phyloP scores from a whole-genome alignment of 2,329 filamentous ascomycete species.

The Trichophyton schoenleinii region DNA sequence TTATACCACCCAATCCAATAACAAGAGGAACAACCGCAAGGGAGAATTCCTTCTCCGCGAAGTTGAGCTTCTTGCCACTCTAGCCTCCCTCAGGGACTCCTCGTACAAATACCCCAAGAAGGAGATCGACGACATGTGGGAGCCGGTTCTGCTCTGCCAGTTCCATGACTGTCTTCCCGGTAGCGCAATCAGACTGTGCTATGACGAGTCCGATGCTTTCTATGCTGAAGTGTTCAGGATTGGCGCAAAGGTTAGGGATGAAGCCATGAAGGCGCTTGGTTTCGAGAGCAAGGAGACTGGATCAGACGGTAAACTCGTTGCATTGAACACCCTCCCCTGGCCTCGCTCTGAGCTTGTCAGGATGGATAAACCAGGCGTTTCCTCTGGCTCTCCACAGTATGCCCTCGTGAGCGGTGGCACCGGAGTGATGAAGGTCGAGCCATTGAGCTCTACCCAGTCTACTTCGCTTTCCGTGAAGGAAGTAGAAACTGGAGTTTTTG shows the following conservation, averaged over 20 bases:
- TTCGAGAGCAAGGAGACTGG: constrained; percentile 39
- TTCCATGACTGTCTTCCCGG: constrained; percentile 97
- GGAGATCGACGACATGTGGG: constrained; percentile 94
- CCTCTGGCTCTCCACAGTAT: constrained; percentile 22
- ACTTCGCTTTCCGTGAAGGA: constrained; percentile 39
- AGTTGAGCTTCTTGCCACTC: constrained; percentile 73
- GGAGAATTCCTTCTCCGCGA: constrained; percentile 76
- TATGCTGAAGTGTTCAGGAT: constrained; percentile 73
- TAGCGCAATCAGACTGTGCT: constrained; percentile 94
- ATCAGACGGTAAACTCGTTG: constrained; percentile 40
- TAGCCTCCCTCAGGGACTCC: constrained; percentile 59
- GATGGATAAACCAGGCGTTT: constrained; percentile 28
- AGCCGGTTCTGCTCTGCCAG: constrained; percentile 78
- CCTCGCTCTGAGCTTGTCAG: constrained; percentile 60
- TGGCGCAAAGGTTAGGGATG: constrained; percentile 57
- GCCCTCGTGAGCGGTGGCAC: constrained; percentile 37
- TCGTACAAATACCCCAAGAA: constrained; percentile 84
- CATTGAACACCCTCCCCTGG: constrained; percentile 83
- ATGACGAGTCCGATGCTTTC: constrained; percentile 84
- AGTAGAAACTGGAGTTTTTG: constrained; percentile 50
- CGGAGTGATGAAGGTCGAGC: constrained; percentile 30
- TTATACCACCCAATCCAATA: constrained; percentile 94
- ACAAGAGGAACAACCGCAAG: constrained; percentile 86
- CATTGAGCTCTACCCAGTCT: constrained; percentile 16
- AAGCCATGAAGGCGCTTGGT: constrained; percentile 56